Conservation (phyloP, 2,329 filamentous ascomycete genomes). For the Podosphaera xanthii region DNA sequence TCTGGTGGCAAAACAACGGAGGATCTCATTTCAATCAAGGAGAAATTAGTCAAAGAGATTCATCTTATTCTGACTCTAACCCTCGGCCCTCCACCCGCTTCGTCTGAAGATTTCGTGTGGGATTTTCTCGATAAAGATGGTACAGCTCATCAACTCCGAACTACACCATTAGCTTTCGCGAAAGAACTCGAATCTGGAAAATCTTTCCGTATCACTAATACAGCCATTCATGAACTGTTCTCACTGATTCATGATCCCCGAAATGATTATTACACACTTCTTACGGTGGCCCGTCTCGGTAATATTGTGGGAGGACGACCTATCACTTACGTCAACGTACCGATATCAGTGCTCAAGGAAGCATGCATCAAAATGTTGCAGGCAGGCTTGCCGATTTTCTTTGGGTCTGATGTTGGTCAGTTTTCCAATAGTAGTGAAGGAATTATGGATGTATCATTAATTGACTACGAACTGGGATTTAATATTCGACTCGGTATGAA, state of each 20-base stretch:
- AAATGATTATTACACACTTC: conserved; percentile 45
- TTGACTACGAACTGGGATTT: conserved; percentile 69
- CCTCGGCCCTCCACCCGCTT: conserved; percentile 54
- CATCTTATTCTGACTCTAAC: conserved; percentile 63
- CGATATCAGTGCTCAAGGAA: conserved; percentile 46
- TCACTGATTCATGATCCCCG: conserved; percentile 73
- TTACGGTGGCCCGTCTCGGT: conserved; percentile 58
- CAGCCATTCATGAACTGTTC: conserved; percentile 45
- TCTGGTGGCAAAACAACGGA: conserved; percentile 6
- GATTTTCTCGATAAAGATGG: conserved; percentile 49
- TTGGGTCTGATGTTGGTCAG: conserved; percentile 72
- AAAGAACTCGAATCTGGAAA: conserved; percentile 38
- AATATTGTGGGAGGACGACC: conserved; percentile 59
- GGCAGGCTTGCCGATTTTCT: conserved; percentile 63
- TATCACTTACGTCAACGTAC: conserved; percentile 65
- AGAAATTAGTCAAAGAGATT: conserved; percentile 57
- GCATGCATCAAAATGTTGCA: conserved; percentile 58
- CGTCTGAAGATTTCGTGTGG: conserved; percentile 53
- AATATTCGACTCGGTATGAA: conserved; percentile 49
- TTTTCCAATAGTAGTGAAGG: conserved; percentile 45
- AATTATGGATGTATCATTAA: conserved; percentile 58
- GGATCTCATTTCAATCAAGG: conserved; percentile 31
- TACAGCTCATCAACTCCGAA: conserved; percentile 35
- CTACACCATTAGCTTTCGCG: conserved; percentile 51
- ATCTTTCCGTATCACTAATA: conserved; percentile 31